Base-by-base conservation (phyloP, 1,284 basidiomycete species). In the Rhodotorula sp. region DNA sequence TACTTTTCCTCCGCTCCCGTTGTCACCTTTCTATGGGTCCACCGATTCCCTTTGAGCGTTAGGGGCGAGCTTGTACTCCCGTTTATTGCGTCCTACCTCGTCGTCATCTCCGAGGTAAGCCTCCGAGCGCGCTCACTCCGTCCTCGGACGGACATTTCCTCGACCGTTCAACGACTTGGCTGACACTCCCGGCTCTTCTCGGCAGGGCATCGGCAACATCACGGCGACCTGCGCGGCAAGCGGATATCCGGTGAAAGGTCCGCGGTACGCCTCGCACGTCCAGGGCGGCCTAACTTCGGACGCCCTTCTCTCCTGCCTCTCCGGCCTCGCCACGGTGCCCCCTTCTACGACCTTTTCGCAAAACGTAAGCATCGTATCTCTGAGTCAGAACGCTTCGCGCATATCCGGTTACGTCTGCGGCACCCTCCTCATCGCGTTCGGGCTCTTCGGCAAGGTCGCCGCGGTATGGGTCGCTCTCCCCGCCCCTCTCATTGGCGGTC, bases 131-230 rank as follows among this genome's bases (percentile, higher is more conserved):
- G 4, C 34, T 4, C n/a, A 13, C 20, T 24, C 7, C 19, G 27
- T 3, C 5, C 2, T 47, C 27, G 20, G 22, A n/a, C 49, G 11
- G 24, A 51, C n/a, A 24, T 22, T 5, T 24, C 48, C n/a, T 24
- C 48, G 2, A 22, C 20, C 48, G 9, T 49, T 49, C 36, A 13
- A 36, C 13, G 36, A 36, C 10, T 24, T 56, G 54, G 27, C 22
- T n/a, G 11, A n/a, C 49, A n/a, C 9, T 20, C 17, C 10, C 9
- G 48, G 4, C 10, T 4, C 32, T 49, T 48, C 32, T 77, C 68
- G 72, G 72, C 63, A 79, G 63, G 76, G 74, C 6, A 73, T 79
- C 20, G 78, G 78, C 0, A 78, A 79, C 62, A 74, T 79, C 34
- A 78, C 78, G 11, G 79, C 79, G 7, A 75, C 77, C 1, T 74